These are phyloP conservation scores for Sextonia rubra DNA, from an alignment of 164 flowering plant species.

Conservation along the genomic window DNA sequence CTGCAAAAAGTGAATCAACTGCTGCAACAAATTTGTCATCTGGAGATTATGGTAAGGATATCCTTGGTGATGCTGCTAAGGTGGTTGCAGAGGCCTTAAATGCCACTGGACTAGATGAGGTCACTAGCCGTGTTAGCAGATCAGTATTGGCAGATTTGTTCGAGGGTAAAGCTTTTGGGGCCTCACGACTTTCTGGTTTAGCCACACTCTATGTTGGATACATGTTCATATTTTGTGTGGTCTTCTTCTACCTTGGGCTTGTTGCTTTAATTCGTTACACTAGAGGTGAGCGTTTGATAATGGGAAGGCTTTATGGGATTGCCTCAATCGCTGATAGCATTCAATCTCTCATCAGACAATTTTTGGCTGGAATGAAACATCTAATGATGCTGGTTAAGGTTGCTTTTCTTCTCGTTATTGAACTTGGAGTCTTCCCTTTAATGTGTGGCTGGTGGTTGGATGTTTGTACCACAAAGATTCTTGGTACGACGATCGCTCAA, in stretches of 20 bases:
- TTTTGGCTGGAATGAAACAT: constrained; percentile 93
- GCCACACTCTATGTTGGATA: constrained; percentile 90
- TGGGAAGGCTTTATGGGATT: constrained; percentile 87
- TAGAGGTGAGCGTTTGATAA: constrained; percentile 80
- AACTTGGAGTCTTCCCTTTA: constrained; percentile 95
- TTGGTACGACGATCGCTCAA: constrained; percentile 82
- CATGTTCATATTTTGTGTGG: constrained; percentile 62
- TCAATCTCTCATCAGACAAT: constrained; percentile 91
- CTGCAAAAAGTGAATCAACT: constrained; percentile 64
- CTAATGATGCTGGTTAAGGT: constrained; percentile 96
- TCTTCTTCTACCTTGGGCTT: constrained; percentile 68
- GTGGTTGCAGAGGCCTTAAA: constrained; percentile 52
- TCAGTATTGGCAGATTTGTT: constrained; percentile 46
- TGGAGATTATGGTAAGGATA: constrained; percentile 28
- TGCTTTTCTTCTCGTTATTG: constrained; percentile 93
- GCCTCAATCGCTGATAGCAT: constrained; percentile 81
- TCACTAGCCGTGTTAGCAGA: constrained; percentile 34
- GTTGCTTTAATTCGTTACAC: constrained; percentile 80
- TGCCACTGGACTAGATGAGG: constrained; percentile 35
- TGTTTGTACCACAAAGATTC: constrained; percentile 90
- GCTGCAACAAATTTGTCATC: constrained; percentile 68
- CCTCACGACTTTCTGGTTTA: constrained; percentile 84
- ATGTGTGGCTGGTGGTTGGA: constrained; percentile 99
- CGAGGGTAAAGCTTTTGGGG: constrained; percentile 50
- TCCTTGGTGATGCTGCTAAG: constrained; percentile 37